A percentile compares a stretch with the other conserved stretches of the same genome.
phyloP scores from a whole-genome alignment of 2,329 filamentous ascomycete genomes.

The Botrytis fabae region DNA sequence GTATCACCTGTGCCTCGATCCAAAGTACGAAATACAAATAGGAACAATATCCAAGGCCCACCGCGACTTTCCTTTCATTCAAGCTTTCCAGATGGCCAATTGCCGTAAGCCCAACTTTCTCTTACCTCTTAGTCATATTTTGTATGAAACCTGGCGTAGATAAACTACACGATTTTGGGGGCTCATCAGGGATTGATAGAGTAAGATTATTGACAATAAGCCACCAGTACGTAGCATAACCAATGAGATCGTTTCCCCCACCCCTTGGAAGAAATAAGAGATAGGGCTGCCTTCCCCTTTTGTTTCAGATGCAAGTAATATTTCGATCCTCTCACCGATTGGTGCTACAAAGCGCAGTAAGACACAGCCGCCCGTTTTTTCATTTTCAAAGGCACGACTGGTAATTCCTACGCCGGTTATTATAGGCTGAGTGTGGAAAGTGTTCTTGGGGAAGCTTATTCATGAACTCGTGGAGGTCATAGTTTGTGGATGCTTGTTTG shows the following conservation, averaged over 20 bases:
- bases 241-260: background rate
- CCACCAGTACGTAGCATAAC: background rate
- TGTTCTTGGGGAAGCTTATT: background rate
- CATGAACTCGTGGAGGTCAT: background rate
- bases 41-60: too few species aligned
- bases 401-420: background rate
- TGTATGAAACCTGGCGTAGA: background rate
- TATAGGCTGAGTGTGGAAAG: background rate
- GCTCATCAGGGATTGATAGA: background rate
- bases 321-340: background rate
- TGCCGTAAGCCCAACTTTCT: background rate
- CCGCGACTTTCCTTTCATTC: background rate
- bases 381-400: background rate
- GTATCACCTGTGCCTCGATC: background rate
- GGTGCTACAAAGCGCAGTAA: background rate
- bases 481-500: background rate
- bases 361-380: background rate
- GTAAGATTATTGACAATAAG: background rate
- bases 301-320: background rate
- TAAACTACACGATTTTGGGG: background rate
- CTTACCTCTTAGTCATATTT: background rate
- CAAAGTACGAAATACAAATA: background rate
- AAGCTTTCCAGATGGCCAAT: background rate
- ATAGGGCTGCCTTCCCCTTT: conserved; percentile 15
- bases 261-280: background rate